A percentile compares a stretch with the other conserved stretches of the same genome.
phyloP scores from a whole-genome alignment of 208 protist species.

The Leptomonas seymouri region DNA sequence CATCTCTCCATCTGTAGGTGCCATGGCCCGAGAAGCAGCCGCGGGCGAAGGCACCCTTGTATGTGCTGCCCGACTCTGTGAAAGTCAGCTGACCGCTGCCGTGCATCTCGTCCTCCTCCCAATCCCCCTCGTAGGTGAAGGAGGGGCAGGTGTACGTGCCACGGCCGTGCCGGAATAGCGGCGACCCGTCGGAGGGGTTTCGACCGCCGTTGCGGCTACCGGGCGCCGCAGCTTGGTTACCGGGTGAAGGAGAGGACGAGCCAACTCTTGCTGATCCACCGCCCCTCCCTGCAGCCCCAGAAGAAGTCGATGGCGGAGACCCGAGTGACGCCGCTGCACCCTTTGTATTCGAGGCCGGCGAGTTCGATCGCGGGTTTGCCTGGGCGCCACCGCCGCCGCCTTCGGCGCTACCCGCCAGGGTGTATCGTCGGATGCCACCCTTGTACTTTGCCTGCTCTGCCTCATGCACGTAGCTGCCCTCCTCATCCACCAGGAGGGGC shows the following conservation, averaged over 20 bases:
- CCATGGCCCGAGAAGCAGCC: slow-evolving; percentile 80
- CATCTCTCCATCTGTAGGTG: slow-evolving; percentile 69
- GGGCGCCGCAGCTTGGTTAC: no score
- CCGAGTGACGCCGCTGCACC: not conserved
- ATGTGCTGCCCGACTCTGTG: slow-evolving; percentile 49
- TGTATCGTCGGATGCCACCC: slow-evolving; percentile 65
- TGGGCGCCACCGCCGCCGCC: not conserved
- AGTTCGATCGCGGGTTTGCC: not conserved
- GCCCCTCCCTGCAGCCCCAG: not conserved
- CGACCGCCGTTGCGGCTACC: no score
- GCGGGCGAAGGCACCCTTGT: slow-evolving; percentile 62
- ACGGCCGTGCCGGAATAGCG: slow-evolving; percentile 66
- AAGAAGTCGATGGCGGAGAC: not conserved
- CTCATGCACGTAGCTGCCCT: slow-evolving; percentile 75
- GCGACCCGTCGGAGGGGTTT: not conserved
- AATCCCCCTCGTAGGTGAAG: slow-evolving; percentile 83
- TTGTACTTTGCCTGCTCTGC: slow-evolving; percentile 58
- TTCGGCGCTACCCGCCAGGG: not conserved
- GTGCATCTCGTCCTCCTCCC: slow-evolving; percentile 87
- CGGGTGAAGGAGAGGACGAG: no score
- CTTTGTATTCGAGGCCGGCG: not conserved
- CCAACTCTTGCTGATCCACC: slow-evolving; percentile 13
- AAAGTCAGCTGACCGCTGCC: slow-evolving; percentile 71
- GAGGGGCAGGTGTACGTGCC: slow-evolving; percentile 71
- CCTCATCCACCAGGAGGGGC: slow-evolving; percentile 73